phyloP scores from a whole-genome alignment of 169 alveolate genomes.

The Ichthyophthirius multifiliis region DNA sequence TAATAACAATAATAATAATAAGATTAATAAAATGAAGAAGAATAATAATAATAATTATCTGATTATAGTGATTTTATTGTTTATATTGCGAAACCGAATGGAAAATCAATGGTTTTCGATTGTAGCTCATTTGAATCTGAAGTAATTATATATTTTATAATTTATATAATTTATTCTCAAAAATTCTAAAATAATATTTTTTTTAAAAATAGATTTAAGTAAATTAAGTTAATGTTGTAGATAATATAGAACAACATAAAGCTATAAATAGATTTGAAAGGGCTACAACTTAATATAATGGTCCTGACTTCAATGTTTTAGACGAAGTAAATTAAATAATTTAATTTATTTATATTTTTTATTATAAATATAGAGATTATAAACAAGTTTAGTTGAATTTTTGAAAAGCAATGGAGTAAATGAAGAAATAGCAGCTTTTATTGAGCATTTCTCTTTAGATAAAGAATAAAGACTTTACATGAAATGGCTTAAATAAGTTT shows the following conservation, averaged over 20 bases:
- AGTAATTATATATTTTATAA: not conserved
- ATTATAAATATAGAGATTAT: slow-evolving; percentile 42
- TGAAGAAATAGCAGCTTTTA: slow-evolving; percentile 67
- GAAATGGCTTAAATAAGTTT: slow-evolving; percentile 53
- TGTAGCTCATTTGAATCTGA: slow-evolving; percentile 60
- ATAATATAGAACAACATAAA: slow-evolving; percentile 38
- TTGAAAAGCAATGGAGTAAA: slow-evolving; percentile 55
- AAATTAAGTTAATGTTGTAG: slow-evolving; percentile 27
- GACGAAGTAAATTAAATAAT: slow-evolving; percentile 40
- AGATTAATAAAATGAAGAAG: slow-evolving; percentile 18
- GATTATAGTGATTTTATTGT: slow-evolving; percentile 65
- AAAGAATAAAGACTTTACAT: slow-evolving; percentile 71
- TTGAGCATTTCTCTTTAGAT: slow-evolving; percentile 62
- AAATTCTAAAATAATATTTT: not conserved
- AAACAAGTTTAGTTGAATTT: slow-evolving; percentile 49
- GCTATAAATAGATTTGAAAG: slow-evolving; percentile 49
- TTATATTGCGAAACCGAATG: slow-evolving; percentile 27
- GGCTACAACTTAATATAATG: slow-evolving; percentile 38
- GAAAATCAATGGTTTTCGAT: slow-evolving; percentile 54
- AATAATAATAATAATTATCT: slow-evolving; percentile 26
- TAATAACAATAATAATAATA: slow-evolving; percentile 24
- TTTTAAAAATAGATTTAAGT: slow-evolving; percentile 30
- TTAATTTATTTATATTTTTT: not conserved
- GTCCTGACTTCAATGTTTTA: slow-evolving; percentile 68
- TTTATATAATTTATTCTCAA: no score